Conservation (phyloP, 2,329 filamentous ascomycete genomes). For the Pseudocercospora fuligena region DNA sequence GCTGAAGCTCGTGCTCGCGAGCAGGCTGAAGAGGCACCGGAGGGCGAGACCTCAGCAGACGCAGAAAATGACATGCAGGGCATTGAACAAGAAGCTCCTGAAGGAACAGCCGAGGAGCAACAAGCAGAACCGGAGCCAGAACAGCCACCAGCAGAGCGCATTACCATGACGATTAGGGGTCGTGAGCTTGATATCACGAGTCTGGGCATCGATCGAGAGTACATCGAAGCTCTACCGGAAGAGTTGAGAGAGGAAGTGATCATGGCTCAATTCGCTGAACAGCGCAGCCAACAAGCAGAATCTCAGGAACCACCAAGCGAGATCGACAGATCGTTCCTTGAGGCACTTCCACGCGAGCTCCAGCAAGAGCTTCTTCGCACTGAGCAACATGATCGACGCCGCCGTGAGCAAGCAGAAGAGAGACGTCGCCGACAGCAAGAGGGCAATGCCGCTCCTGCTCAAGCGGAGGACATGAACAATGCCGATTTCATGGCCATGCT, state of each 20-base stretch:
- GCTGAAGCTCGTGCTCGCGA: conserved; percentile 42
- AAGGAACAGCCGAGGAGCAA: conserved; percentile 49
- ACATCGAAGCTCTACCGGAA: conserved; percentile 94
- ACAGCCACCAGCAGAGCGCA: conserved; percentile 57
- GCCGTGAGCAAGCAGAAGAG: conserved; percentile 81
- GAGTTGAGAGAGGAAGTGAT: conserved; percentile 96
- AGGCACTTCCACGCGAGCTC: conserved; percentile 88
- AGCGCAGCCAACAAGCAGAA: conserved; percentile 75
- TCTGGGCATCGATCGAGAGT: conserved; percentile 91
- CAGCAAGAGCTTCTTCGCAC: conserved; percentile 89
- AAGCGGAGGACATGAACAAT: conserved; percentile 81
- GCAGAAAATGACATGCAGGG: conserved; percentile 68
- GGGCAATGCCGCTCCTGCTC: conserved; percentile 53
- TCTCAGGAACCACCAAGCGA: conserved; percentile 77
- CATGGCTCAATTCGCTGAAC: conserved; percentile 82
- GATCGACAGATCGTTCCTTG: conserved; percentile 90
- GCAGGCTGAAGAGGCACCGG: conserved; percentile 35
- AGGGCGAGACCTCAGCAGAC: conserved; percentile 47
- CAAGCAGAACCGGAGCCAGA: conserved; percentile 50
- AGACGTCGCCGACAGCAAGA: conserved; percentile 64
- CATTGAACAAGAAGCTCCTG: conserved; percentile 59
- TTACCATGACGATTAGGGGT: conserved; percentile 83
- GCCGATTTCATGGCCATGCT: conserved; percentile 92
- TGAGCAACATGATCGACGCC: conserved; percentile 85
- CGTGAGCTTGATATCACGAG: conserved; percentile 91